phyloP scores from a whole-genome alignment of 768 basidiomycete genomes.

The Mycena vitilis region DNA sequence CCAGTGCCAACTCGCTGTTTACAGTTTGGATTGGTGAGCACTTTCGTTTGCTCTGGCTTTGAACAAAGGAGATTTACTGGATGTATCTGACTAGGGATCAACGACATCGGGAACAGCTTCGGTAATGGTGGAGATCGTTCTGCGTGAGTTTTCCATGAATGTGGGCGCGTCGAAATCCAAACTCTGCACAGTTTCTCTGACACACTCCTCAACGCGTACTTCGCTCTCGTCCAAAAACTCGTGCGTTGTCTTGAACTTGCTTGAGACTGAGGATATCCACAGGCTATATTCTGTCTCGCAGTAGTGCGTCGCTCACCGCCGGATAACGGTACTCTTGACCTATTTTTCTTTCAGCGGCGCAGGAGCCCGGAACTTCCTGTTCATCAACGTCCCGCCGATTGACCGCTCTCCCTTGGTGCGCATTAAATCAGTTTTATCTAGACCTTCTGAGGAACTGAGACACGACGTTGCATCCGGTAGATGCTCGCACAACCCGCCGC shows the following conservation, averaged over 20 bases:
- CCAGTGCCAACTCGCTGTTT: slow-evolving; percentile 67
- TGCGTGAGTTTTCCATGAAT: slow-evolving; percentile 47
- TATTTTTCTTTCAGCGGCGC: slow-evolving; percentile 47
- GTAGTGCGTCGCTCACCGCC: slow-evolving; percentile 42
- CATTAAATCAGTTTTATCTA: background rate
- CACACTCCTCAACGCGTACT: slow-evolving; percentile 60
- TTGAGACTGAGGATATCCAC: background rate
- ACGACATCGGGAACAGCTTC: slow-evolving; percentile 72
- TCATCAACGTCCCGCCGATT: slow-evolving; percentile 56
- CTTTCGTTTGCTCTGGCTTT: background rate
- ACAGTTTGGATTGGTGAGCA: slow-evolving; percentile 67
- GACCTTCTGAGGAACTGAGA: background rate
- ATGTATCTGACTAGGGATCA: slow-evolving; percentile 54
- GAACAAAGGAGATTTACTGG: no score
- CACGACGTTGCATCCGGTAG: slow-evolving; percentile 40
- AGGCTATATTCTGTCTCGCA: slow-evolving; percentile 14
- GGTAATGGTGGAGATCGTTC: slow-evolving; percentile 57
- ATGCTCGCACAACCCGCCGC: slow-evolving; percentile 58
- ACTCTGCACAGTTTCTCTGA: slow-evolving; percentile 55
- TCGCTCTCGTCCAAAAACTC: slow-evolving; percentile 60
- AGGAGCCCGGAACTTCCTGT: slow-evolving; percentile 69
- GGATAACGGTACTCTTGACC: no score
- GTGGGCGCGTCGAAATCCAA: background rate
- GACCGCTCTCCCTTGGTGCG: slow-evolving; percentile 56
- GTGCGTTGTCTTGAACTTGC: slow-evolving; percentile 43